Conservation (phyloP, 352 stramenopile genomes). For the Plasmopara viticola region DNA sequence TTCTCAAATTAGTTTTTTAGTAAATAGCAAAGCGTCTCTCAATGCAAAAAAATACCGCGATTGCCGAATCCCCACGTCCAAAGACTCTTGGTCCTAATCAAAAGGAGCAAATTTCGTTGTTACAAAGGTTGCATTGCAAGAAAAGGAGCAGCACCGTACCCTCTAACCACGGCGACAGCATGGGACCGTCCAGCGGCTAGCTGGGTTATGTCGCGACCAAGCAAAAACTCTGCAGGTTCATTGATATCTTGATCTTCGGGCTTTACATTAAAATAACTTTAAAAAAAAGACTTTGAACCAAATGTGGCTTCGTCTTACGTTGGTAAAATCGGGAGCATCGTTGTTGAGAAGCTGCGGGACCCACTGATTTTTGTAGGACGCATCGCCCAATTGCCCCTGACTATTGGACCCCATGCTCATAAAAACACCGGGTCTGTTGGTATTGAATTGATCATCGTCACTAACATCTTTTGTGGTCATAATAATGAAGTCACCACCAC, state of each 20-base stretch:
- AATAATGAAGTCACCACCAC: constrained; percentile 63
- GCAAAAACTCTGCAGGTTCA: constrained; percentile 59
- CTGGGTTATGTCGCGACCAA: constrained; percentile 60
- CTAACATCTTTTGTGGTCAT: constrained; percentile 62
- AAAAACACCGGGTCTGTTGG: constrained; percentile 63
- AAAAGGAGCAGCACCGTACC: constrained; percentile 26
- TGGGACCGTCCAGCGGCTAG: constrained; percentile 59
- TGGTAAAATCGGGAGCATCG: constrained; percentile 47
- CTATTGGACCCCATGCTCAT: constrained; percentile 78
- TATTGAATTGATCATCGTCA: constrained; percentile 74
- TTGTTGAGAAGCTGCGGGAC: constrained; percentile 75
- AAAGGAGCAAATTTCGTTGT: constrained; percentile 2
- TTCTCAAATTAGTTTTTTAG: background rate
- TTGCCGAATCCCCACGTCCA: constrained; percentile 79
- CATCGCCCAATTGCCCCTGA: constrained; percentile 63
- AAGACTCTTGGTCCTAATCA: constrained; percentile 45
- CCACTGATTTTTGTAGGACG: constrained; percentile 73
- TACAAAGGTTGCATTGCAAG: background rate
- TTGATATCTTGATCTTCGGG: constrained; percentile 48
- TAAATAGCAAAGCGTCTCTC: background rate
- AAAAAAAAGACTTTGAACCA: background rate
- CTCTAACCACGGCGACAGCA: constrained; percentile 38
- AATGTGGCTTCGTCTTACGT: constrained; percentile 23
- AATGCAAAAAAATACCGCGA: constrained; percentile 18
- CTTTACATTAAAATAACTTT: constrained; percentile 13